Base-by-base conservation (phyloP, 306 rosid species). In the Astragalus membranaceus region DNA sequence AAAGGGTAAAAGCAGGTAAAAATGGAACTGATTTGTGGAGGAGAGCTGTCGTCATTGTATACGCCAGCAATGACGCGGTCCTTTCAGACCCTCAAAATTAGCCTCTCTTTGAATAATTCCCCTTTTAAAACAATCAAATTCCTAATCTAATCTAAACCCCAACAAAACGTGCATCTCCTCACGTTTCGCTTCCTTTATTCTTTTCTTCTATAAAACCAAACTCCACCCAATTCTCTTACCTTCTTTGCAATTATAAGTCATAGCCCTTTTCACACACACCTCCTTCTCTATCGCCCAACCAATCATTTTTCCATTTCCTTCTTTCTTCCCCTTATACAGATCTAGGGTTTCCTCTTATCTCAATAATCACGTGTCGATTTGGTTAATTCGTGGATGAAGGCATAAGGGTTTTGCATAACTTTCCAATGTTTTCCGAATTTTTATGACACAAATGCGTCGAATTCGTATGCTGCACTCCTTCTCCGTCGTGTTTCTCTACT, bases 401-500 rank as follows among this genome's bases (percentile, higher is more conserved):
- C 65, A 5, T 52, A 52, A 64, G 69, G 60, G 3, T 74, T 65
- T 13, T 6, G 71, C 47, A 57, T 33, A 70, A 6, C 33, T n/a
- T 76, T 16, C 60, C 78, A 78, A 82, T 82, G 83, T 66, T 53
- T 71, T n/a, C 41, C 26, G 53, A 64, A 65, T 11, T 74, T 70
- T 36, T 33, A 17, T 78, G 61, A 82, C 58, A 32, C 70, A 5
- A 69, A 82, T 82, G 86, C 81, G 78, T 82, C 86, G 83, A 58
- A 53, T 82, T 66, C 81, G 83, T 39, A 9, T 82, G 49, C 74
- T 70, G 3, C 86, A 82, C 73, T 82, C 86, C 0, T 82, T 82
- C 73, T 82, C 86, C 1, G 86, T 82, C 0, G 81, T 75, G 29
- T 82, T 82, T 8, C 83, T 82, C 5, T 82, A 82, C 83, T 75